Percentiles rank a stretch among this genome's conserved stretches.
Conservation (phyloP, 2,329 filamentous ascomycete species). For the Cladophialophora psammophila region DNA sequence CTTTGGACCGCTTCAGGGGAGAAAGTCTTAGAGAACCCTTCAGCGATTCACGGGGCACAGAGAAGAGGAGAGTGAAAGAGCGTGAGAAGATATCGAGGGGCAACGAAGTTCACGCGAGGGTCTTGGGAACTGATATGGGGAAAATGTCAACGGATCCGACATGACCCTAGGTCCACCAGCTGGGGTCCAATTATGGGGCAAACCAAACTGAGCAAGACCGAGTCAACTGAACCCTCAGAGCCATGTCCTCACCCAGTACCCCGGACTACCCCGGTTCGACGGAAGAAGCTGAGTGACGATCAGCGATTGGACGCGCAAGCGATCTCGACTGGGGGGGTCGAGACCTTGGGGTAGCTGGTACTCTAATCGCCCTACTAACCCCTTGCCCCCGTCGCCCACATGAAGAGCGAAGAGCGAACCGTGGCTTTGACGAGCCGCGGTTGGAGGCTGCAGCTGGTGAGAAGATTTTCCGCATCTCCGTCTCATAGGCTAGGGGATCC, state of each 20-base stretch:
- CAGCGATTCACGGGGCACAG: background rate
- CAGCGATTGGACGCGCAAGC: conserved; percentile 27
- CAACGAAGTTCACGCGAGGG: conserved; percentile 19
- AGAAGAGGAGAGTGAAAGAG: conserved; percentile 4
- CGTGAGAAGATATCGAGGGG: conserved; percentile 10
- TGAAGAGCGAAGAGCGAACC: background rate
- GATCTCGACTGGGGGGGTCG: conserved; percentile 15
- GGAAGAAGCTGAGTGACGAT: background rate
- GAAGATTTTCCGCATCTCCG: background rate
- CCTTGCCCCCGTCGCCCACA: background rate
- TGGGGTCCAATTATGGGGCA: conserved; percentile 8
- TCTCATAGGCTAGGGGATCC: background rate
- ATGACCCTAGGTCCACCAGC: conserved; percentile 20
- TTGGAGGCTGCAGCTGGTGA: conserved; percentile 5
- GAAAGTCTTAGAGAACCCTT: background rate
- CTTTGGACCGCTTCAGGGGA: background rate
- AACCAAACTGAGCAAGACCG: background rate
- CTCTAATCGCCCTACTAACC: background rate
- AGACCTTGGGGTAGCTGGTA: conserved; percentile 20
- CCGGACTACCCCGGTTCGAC: conserved; percentile 30
- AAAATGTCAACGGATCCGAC: conserved; percentile 24
- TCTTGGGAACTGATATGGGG: conserved; percentile 29
- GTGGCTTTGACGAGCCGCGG: conserved; percentile 8
- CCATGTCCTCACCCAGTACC: conserved; percentile 26
- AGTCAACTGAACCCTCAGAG: background rate